Percentiles rank a stretch among this genome's conserved stretches.
Evolutionary conservation across 169 alveolate species (phyloP).

Genomic region (Cryptosporidium meleagridis): DNA sequence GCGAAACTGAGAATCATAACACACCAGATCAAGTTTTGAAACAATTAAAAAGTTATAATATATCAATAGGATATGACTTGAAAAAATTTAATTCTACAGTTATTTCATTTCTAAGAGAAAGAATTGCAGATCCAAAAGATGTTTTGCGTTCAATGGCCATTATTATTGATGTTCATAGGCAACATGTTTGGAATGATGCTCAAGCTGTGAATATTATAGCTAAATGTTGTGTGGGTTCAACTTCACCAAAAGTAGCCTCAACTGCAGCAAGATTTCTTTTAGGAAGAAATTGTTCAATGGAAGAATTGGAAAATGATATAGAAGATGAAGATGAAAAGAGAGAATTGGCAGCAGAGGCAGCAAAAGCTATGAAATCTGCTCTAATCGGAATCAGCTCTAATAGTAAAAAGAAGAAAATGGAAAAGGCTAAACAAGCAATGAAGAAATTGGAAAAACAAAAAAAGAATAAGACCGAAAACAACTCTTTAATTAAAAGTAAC

Average conservation of each 20-base stretch:
- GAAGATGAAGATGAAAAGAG: conserved; percentile 58
- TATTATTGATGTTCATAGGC: conserved; percentile 78
- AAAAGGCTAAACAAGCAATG: conserved; percentile 51
- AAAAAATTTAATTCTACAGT: conserved; percentile 48
- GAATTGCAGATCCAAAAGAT: conserved; percentile 19
- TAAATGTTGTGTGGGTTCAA: conserved; percentile 58
- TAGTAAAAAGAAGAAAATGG: conserved; percentile 52
- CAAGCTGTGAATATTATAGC: conserved; percentile 78
- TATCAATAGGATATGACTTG: conserved; percentile 30
- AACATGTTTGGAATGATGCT: conserved; percentile 78
- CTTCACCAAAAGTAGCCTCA: conserved; percentile 55
- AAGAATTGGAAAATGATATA: conserved; percentile 38
- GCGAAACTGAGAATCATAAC: background rate
- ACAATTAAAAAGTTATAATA: conserved; percentile 26
- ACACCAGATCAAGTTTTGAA: background rate
- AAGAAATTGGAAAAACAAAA: conserved; percentile 24
- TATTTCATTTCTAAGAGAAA: conserved; percentile 29
- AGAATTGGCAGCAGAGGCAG: conserved; percentile 62
- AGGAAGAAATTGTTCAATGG: conserved; percentile 44
- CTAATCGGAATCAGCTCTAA: conserved; percentile 20
- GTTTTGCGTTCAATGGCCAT: conserved; percentile 77
- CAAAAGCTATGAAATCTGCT: conserved; percentile 60
- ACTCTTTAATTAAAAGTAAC: conserved; percentile 36
- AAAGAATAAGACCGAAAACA: conserved; percentile 4
- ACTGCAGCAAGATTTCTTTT: conserved; percentile 41